Base-by-base conservation (phyloP, 176 grass and related monocot species). In the Ananas comosus region DNA sequence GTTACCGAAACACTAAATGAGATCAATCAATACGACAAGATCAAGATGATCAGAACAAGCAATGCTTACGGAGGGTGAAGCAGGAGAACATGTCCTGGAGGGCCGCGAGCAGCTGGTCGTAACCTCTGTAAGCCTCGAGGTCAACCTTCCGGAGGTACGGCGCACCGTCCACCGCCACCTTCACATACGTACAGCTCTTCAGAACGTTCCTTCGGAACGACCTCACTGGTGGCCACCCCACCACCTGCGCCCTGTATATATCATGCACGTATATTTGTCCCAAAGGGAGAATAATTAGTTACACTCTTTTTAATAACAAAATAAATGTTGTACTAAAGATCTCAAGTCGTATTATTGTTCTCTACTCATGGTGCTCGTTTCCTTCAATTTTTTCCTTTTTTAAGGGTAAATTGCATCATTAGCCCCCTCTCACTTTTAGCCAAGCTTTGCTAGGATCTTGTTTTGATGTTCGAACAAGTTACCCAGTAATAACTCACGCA, bases 171-270 rank as follows among this genome's bases (percentile, higher is more conserved):
- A 92, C 89, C 54, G 89, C 89, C 72, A 92, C 89, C 72, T 92
- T 92, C 56, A 92, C 85, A 19, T 85, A 82, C 63, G 71, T 85
- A n/a, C 63, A 77, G 72, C 69, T 85, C 51, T 74, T 83, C 80
- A 94, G 58, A 69, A 73, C 90, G 84, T 91, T 93, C 74, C 85
- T 78, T 13, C 94, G 76, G 90, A 80, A 93, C 2, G 89, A 81
- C 51, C 87, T 80, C 80, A 93, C 95, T n/a, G 90, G 95, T 17
- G 95, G 95, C 95, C 95, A 99, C 12, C 95, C 95, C 70, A 99
- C 80, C 51, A 90, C 92, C 49, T 78, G 77, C 53, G 80, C 88
- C 79, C 91, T 96, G 19, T 1, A 61, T 16, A 61, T 8, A 18
- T 8, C 16, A 61, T 9, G 16, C 56, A 17, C 6, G 7, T 1